A percentile compares a stretch with the other conserved stretches of the same genome.
These are phyloP conservation scores for Phragmites australis DNA, from an alignment of 176 grass and related monocot genomes.

Conservation along the genomic window DNA sequence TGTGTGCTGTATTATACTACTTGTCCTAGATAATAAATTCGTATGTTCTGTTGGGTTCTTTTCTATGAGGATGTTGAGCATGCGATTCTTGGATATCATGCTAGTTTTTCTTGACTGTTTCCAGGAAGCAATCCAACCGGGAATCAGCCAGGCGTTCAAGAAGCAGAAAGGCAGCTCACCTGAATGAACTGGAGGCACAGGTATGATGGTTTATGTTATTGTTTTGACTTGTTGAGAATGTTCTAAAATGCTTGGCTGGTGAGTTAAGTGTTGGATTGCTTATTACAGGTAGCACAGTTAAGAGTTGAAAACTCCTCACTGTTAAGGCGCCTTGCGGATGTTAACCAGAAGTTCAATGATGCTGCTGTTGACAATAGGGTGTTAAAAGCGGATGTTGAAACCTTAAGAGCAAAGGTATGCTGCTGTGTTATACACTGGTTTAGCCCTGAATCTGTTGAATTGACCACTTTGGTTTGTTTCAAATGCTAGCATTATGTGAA, in stretches of 20 bases:
- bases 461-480: not conserved
- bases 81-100: conserved; percentile 2
- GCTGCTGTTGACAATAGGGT: conserved; percentile 80
- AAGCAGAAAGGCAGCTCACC: conserved; percentile 87
- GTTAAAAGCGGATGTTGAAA: conserved; percentile 83
- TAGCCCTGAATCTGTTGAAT: not conserved
- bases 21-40: not conserved
- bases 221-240: not conserved
- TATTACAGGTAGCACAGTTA: conserved; percentile 67
- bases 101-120: conserved; percentile 3
- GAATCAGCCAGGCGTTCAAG: conserved; percentile 92
- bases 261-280: not conserved
- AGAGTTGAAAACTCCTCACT: conserved; percentile 80
- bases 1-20: not conserved
- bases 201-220: conserved; percentile 30
- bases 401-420: conserved; percentile 67
- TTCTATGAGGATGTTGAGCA: not conserved
- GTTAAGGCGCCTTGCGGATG: conserved; percentile 68
- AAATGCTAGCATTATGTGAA: not conserved
- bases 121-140: conserved; percentile 90
- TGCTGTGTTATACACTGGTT: not conserved
- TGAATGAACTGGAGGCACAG: conserved; percentile 84
- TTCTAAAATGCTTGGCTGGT: not conserved
- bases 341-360: conserved; percentile 83
- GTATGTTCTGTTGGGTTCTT: not conserved